Evolutionary conservation across 768 basidiomycete genomes (phyloP).

Genomic region (Psilocybe azurescens): DNA sequence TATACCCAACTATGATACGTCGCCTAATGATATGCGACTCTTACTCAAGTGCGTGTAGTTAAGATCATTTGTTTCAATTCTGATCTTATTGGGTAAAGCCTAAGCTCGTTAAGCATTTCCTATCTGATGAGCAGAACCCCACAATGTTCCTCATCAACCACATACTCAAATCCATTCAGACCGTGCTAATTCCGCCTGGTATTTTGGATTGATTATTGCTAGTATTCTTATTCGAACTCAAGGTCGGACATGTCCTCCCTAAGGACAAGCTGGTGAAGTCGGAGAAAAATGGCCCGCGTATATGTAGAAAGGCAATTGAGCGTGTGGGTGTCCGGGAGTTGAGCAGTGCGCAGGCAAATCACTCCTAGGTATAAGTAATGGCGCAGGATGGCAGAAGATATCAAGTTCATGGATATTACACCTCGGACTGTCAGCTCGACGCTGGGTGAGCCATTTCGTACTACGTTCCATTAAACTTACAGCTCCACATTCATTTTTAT

Average conservation of each 20-base stretch:
- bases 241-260: conserved; percentile 59
- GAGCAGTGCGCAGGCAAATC: conserved; percentile 78
- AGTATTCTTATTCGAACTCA: conserved; percentile 59
- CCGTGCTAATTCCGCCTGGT: conserved; percentile 52
- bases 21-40: too few relatives aligned
- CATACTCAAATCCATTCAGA: conserved; percentile 31
- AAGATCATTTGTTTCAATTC: neutral
- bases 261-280: conserved; percentile 51
- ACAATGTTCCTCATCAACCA: conserved; percentile 38
- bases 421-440: too few relatives aligned
- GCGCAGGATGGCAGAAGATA: too few relatives aligned
- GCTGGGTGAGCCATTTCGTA: too few relatives aligned
- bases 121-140: conserved; percentile 1
- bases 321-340: conserved; percentile 71
- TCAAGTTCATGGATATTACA: too few relatives aligned
- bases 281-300: conserved; percentile 72
- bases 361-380: conserved; percentile 27
- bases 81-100: conserved; percentile 4
- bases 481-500: too few relatives aligned
- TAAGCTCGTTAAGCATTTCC: neutral
- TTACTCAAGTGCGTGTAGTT: too few relatives aligned
- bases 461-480: too few relatives aligned
- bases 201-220: conserved; percentile 50
- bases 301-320: conserved; percentile 64
- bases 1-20: too few relatives aligned